Evolutionary conservation across 306 rosid genomes (phyloP).

Genomic region (Quercus ilex): DNA sequence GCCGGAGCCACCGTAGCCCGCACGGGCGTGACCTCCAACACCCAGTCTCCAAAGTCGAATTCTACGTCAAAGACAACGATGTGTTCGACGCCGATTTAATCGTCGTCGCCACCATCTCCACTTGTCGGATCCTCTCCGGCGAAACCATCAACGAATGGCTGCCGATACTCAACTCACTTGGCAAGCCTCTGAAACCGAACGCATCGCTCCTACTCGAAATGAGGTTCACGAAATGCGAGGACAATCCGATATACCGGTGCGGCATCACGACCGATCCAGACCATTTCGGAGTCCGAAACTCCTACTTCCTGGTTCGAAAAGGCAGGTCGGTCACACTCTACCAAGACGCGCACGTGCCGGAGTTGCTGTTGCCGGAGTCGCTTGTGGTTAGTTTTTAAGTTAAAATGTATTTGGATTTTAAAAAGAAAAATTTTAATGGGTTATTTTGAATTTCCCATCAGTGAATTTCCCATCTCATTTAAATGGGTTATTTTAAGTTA

Average conservation of each 20-base stretch:
- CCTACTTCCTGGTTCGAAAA: constrained; percentile 68
- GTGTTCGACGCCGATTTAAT: constrained; percentile 86
- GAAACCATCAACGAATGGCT: constrained; percentile 66
- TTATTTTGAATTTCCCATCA: too few species aligned
- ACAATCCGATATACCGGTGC: constrained; percentile 38
- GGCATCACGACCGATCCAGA: constrained; percentile 41
- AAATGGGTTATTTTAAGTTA: too few species aligned
- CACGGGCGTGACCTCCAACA: constrained; percentile 82
- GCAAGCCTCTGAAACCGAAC: constrained; percentile 86
- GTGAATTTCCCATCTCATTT: too few species aligned
- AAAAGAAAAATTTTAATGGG: too few species aligned
- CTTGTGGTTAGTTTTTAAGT: too few species aligned
- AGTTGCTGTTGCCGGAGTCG: constrained; percentile 37
- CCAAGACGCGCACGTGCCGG: constrained; percentile 86
- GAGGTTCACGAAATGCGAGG: constrained; percentile 76
- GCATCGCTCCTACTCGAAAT: constrained; percentile 63
- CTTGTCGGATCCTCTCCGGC: constrained; percentile 44
- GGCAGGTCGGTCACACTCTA: constrained; percentile 81
- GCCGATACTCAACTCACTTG: constrained; percentile 59
- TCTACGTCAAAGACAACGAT: constrained; percentile 78
- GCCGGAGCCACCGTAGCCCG: constrained; percentile 84
- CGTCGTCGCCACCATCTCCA: constrained; percentile 63
- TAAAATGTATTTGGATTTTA: too few species aligned
- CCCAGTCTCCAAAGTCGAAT: constrained; percentile 63
- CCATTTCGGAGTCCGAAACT: constrained; percentile 40